Base-by-base conservation (phyloP, 768 basidiomycete genomes). In the Mrakia blollopis region DNA sequence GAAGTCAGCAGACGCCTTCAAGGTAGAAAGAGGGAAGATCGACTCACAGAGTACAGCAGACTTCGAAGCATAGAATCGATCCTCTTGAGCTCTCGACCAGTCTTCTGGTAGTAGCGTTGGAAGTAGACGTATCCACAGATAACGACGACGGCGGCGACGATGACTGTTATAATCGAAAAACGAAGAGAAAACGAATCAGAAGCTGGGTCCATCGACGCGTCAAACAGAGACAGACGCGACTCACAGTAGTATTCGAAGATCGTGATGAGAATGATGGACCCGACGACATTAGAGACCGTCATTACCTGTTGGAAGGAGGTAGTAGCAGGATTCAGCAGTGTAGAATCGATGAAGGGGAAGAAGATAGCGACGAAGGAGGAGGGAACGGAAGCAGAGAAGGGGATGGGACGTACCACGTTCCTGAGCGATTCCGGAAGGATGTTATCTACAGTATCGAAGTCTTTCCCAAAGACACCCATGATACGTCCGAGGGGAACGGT, bases 61-160 rank as follows among this genome's bases (percentile, higher is more conserved):
- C 47, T 54, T 23, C 94, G 89, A 41, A 96, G 83, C 28, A 95
- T 87, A 30, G 92, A 89, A 85, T 96, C 93, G 52, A 77, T 41
- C 16, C 76, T 44, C 72, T 95, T 96, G 79, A 96, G 85, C 83
- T 96, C 93, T 80, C 94, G 86, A 14, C 94, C 92, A 82, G 91
- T 50, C 54, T 92, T 4, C 52, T 87, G 61, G 28, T 68, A 77
- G 62, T 73, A 69, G 0, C 37, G 35, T 11, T 77, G 65, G 47
- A 73, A 57, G n/a, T 65, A 28, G 63, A 85, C 87, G 68, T 68
- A 68, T 37, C 65, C 65, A 6, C 4, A 44, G 5, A 68, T 9
- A 23, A 68, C 65, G 25, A 68, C 39, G 39, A 44, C 32, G 44
- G 69, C 71, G 16, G 89, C 90, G 78, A 94, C 88, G 75, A 93